Conservation (phyloP, 2,329 filamentous ascomycete genomes). For the Colletotrichum sp. region DNA sequence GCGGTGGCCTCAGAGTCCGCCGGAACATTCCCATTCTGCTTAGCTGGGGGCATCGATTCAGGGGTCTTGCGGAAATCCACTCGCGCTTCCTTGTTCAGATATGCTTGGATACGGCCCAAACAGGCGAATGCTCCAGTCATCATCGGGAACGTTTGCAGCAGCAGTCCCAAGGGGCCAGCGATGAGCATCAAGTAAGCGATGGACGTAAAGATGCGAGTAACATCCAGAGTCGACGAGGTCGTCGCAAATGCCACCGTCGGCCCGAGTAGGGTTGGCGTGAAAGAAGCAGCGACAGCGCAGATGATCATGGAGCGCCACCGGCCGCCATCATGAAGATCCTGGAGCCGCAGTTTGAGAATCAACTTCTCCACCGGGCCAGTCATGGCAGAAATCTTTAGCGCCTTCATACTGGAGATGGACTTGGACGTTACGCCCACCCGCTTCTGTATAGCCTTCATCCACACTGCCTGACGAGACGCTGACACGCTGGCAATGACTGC, state of each 20-base stretch:
- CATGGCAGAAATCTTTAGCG: constrained; percentile 43
- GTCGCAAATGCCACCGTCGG: constrained; percentile 37
- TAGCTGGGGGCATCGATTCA: not conserved
- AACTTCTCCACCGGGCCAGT: constrained; percentile 29
- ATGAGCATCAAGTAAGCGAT: constrained; percentile 39
- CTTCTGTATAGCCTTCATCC: constrained; percentile 28
- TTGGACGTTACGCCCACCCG: constrained; percentile 29
- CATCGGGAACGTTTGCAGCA: constrained; percentile 36
- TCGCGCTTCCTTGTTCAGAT: constrained; percentile 35
- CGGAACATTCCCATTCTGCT: not conserved
- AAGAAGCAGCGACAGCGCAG: constrained; percentile 32
- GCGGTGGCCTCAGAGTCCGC: not conserved
- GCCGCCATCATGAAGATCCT: constrained; percentile 34
- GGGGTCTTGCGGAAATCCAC: constrained; percentile 11
- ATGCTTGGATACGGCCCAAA: constrained; percentile 38
- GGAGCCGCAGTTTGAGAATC: constrained; percentile 36
- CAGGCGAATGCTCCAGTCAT: constrained; percentile 37
- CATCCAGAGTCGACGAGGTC: constrained; percentile 26
- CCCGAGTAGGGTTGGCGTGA: constrained; percentile 37
- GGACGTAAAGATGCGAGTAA: constrained; percentile 35
- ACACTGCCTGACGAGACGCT: constrained; percentile 21
- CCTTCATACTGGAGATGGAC: constrained; percentile 40
- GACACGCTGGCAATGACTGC: not conserved
- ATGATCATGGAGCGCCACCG: constrained; percentile 30
- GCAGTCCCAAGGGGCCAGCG: constrained; percentile 29